A percentile compares a stretch with the other conserved stretches of the same genome.
phyloP scores from a whole-genome alignment of 352 stramenopile species.

The Globisporangium rhizosaccharum region DNA sequence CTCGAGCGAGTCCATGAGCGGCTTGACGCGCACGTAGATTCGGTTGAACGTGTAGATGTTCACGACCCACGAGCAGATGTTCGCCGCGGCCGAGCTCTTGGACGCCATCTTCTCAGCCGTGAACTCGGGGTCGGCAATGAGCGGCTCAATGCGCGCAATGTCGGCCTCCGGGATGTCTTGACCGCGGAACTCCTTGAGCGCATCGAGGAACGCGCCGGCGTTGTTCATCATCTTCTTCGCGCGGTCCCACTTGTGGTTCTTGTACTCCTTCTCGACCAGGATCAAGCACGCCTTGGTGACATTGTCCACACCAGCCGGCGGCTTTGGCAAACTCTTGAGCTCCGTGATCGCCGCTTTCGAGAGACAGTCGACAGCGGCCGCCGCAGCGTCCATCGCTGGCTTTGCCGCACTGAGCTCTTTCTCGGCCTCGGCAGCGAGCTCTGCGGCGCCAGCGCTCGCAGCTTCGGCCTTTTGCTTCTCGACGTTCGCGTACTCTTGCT shows the following conservation, averaged over 20 bases:
- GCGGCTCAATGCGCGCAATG: conserved; percentile 87
- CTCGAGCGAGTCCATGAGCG: conserved; percentile 96
- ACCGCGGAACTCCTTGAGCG: conserved; percentile 90
- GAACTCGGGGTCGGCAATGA: conserved; percentile 93
- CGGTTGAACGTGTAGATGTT: conserved; percentile 98
- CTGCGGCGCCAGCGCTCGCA: conserved; percentile 89
- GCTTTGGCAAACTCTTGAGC: conserved; percentile 95
- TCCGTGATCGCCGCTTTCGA: conserved; percentile 95
- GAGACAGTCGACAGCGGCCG: conserved; percentile 94
- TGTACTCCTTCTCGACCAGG: conserved; percentile 97
- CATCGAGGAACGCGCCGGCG: conserved; percentile 92
- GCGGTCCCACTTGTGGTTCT: conserved; percentile 97
- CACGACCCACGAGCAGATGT: conserved; percentile 97
- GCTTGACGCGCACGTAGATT: conserved; percentile 99
- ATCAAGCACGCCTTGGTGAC: conserved; percentile 96
- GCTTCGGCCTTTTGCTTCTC: conserved; percentile 91
- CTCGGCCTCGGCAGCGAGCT: conserved; percentile 92
- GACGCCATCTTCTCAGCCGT: conserved; percentile 95
- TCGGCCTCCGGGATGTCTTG: conserved; percentile 95
- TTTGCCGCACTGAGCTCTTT: conserved; percentile 94
- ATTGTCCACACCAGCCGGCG: conserved; percentile 92
- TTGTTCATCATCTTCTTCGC: conserved; percentile 99
- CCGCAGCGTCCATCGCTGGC: conserved; percentile 95
- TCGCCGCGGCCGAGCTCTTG: conserved; percentile 95
- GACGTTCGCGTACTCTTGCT: conserved; percentile 93